These are phyloP conservation scores for Linum trigynum DNA, from an alignment of 345 rosid species.

Conservation along the genomic window DNA sequence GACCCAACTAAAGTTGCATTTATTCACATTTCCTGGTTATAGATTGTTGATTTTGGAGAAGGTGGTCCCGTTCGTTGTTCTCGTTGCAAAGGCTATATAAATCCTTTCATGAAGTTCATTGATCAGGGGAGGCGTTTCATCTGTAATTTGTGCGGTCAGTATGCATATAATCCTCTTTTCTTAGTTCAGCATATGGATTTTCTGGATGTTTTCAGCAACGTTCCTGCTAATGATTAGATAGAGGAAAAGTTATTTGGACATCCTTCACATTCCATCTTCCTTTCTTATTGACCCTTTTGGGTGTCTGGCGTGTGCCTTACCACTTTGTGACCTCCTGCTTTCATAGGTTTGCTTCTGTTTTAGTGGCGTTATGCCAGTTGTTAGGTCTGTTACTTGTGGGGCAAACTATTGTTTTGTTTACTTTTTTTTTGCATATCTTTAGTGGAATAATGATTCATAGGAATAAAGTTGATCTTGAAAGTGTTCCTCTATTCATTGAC, in stretches of 20 bases:
- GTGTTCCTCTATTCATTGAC: not conserved
- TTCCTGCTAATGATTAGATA: not conserved
- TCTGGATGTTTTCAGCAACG: not conserved
- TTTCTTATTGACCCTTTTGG: not conserved
- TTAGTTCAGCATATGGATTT: not conserved
- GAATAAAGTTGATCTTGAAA: no score
- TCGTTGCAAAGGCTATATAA: constrained; percentile 89
- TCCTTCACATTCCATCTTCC: not conserved
- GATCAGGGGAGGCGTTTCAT: constrained; percentile 85
- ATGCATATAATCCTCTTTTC: not conserved
- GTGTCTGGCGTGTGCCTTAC: not conserved
- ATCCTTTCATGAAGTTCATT: constrained; percentile 85
- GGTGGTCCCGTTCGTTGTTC: constrained; percentile 87
- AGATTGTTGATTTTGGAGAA: constrained; percentile 95
- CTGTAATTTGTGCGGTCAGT: constrained; percentile 66
- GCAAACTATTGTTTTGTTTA: no score
- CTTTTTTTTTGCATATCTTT: no score
- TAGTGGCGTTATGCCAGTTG: no score
- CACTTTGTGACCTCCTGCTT: no score
- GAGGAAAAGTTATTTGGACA: not conserved
- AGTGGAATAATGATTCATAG: no score
- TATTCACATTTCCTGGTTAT: constrained; percentile 15
- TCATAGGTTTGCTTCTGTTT: no score
- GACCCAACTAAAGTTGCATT: not conserved
- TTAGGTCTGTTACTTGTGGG: no score